Evolutionary conservation across 371 early-diverging fungal genomes (phyloP).

Genomic region (Mortierella sp.): DNA sequence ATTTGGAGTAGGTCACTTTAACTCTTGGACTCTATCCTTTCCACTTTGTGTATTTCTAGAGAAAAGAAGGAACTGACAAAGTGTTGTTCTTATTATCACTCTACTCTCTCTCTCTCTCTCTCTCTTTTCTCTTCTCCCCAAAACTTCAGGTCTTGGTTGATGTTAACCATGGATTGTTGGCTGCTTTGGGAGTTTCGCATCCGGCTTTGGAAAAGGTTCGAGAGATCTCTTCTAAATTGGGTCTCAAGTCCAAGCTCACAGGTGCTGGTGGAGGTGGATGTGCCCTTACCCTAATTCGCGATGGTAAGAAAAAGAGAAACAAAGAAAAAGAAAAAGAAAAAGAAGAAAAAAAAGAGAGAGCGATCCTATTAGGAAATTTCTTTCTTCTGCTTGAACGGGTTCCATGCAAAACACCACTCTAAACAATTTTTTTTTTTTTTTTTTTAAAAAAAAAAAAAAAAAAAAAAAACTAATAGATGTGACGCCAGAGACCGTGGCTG

Average conservation of each 20-base stretch:
- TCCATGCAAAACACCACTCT: too few species aligned
- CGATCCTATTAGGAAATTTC: too few species aligned
- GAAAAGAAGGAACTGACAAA: too few species aligned
- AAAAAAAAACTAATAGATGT: slow-evolving; percentile 25
- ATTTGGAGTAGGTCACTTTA: slow-evolving; percentile 33
- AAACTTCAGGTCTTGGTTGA: slow-evolving; percentile 78
- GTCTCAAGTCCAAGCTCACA: slow-evolving; percentile 88
- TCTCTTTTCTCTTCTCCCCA: slow-evolving; percentile 1
- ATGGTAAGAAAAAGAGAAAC: slow-evolving; percentile 57
- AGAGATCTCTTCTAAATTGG: slow-evolving; percentile 66
- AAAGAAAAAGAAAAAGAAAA: neutral
- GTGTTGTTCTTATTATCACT: too few species aligned
- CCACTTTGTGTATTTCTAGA: slow-evolving; percentile 20
- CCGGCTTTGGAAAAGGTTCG: slow-evolving; percentile 82
- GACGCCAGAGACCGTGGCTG: slow-evolving; percentile 47
- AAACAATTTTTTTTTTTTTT: too few species aligned
- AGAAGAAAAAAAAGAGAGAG: too few species aligned
- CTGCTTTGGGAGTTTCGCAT: slow-evolving; percentile 86
- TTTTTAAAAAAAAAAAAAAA: neutral
- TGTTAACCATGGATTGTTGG: slow-evolving; percentile 84
- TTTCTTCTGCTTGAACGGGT: too few species aligned
- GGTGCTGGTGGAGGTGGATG: slow-evolving; percentile 99
- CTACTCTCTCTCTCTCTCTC: too few species aligned
- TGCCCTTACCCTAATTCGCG: slow-evolving; percentile 82
- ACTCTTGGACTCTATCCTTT: neutral